Evolutionary conservation across 306 rosid genomes (phyloP).

Genomic region (Datisca glomerata): DNA sequence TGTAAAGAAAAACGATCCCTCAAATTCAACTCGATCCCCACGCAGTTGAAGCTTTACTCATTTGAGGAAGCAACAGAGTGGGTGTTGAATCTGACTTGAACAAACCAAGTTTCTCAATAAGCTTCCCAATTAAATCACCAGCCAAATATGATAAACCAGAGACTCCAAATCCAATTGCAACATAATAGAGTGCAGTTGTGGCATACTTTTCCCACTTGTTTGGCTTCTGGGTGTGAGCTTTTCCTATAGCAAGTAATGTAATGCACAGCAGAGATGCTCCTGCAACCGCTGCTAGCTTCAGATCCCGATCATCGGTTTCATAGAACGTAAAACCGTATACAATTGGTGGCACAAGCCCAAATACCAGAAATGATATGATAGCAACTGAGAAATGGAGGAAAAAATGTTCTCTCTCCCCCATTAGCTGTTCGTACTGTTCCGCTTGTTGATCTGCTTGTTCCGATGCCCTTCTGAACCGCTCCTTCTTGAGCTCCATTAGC

Average conservation of each 20-base stretch:
- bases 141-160: conserved; percentile 46
- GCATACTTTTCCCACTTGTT: conserved; percentile 24
- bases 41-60: conserved; percentile 9
- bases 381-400: conserved; percentile 40
- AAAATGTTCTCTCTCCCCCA: conserved; percentile 46
- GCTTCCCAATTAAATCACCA: conserved; percentile 30
- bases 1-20: not conserved
- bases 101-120: conserved; percentile 40
- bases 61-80: conserved; percentile 15
- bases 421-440: conserved; percentile 26
- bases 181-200: conserved; percentile 30
- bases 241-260: conserved; percentile 45
- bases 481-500: conserved; percentile 47
- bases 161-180: conserved; percentile 33
- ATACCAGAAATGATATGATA: conserved; percentile 44
- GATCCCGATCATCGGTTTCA: conserved; percentile 36
- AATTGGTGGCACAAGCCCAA: conserved; percentile 59
- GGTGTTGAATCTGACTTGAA: conserved; percentile 21
- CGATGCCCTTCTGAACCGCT: conserved; percentile 16
- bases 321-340: conserved; percentile 60
- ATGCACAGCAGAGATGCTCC: conserved; percentile 58
- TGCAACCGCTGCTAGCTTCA: conserved; percentile 63
- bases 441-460: conserved; percentile 8
- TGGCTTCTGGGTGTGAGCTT: conserved; percentile 36
- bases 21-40: conserved; percentile 21